Base-by-base conservation (phyloP, 345 rosid species). In the Syzygium aromaticum region DNA sequence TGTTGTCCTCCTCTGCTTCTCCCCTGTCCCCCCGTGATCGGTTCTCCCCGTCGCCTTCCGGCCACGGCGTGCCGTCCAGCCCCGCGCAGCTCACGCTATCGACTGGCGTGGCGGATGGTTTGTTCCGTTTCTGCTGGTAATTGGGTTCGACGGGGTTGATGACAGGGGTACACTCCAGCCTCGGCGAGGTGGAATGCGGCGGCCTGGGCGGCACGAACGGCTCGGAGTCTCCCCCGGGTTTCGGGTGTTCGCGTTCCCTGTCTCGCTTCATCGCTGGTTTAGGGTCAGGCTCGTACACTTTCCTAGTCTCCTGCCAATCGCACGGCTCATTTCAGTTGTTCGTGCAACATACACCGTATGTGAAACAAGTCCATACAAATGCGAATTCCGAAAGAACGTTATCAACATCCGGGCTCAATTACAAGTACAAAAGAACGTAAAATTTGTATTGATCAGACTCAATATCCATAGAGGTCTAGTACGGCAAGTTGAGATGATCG, bases 1-100 rank as follows among this genome's bases (percentile, higher is more conserved):
- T 87, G 51, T 94, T 90, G 40, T 88, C 92, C 38, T 90, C 93
- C 14, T 84, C 77, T 54, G 89, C 88, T 61, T 88, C 77, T 23
- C 84, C 51, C 52, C 30, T 64, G 15, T 5, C 88, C 78, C 56
- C 85, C 86, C 19, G 46, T 7, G 27, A 73, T 33, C 49, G 25
- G 80, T 84, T 90, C 53, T 87, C 87, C 27, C 80, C 91, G 23
- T 59, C 51, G 25, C 85, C 88, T n/a, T 84, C 73, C 6, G 95
- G 92, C 91, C 89, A 90, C 2, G 96, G 94, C 46, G 92, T 59
- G 12, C 96, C 98, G 43, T 94, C 99, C 5, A 94, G 49, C 57
- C 95, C 98, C 1, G 89, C 94, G 49, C 97, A 94, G 86, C 84
- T 86, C 51, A 86, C 93, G 27, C 87, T 89, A 15, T 92, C 91